Evolutionary conservation across 139 green algal species (phyloP), one percentile per base, ranked within the genome.

Genomic region (Asterochloris erici): DNA sequence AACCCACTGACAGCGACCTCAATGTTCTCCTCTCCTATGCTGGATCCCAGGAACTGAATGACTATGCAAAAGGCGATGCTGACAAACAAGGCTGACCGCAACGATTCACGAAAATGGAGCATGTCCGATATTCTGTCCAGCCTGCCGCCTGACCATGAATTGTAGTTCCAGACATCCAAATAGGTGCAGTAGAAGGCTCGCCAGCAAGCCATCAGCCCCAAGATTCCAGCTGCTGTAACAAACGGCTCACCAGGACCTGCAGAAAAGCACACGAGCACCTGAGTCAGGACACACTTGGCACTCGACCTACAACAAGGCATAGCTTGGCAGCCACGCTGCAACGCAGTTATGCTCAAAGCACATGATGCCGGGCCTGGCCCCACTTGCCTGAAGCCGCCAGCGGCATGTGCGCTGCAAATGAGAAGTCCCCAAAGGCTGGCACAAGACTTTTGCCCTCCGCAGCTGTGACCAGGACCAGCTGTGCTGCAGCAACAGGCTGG

Each of bases 391-490:
- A 85, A 26, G 91, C 93, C n/a, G 91, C 92, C 15, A 95, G 86
- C 17, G 92, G 92, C 63, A 96, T 77, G 28, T 73, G 76, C 6
- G 28, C 68, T 10, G 84, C 92, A 78, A 91, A 96, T 54, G 38
- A 54, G 38, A 54, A 54, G 38, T 54, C 38, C 24, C 83, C 84
- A 16, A 79, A 77, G 14, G 78, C 81, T 0, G 85, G 88, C 11
- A 95, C 91, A 0, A 94, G 79, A 12, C 75, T 24, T 9, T 70
- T 61, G 74, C 84, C 90, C 78, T 96, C 92, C 47, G 85, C 85
- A 24, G 93, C 93, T 0, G 93, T 95, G 4, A 88, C 82, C 68
- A 96, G 81, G n/a, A 96, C 90, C 71, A 96, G 85, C 85, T 95
- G 90, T 11, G 90, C 90, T 12, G 91, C 92, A 10, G 88, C 86